A percentile compares a stretch with the other conserved stretches of the same genome.
phyloP scores from a whole-genome alignment of 1,139 yeast species.

The Yamadazyma pseudoaaseri region DNA sequence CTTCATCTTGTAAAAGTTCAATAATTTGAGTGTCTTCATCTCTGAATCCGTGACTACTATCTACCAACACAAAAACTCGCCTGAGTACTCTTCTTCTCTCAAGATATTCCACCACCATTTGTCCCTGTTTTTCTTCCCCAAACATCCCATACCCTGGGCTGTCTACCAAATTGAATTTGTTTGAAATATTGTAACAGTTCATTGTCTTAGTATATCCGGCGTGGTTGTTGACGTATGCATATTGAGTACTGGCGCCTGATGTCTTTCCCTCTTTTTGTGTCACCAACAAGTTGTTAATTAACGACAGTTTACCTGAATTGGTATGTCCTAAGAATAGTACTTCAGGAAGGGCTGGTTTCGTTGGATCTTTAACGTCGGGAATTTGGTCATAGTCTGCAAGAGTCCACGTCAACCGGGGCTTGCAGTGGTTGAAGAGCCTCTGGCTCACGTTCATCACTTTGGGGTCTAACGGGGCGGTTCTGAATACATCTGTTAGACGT shows the following conservation, averaged over 20 bases:
- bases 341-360: constrained; percentile 51
- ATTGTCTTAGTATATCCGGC: constrained; percentile 81
- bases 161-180: constrained; percentile 65
- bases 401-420: constrained; percentile 59
- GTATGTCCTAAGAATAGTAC: constrained; percentile 75
- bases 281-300: constrained; percentile 55
- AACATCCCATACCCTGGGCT: constrained; percentile 84
- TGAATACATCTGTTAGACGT: constrained; percentile 22
- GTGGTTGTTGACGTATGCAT: constrained; percentile 55
- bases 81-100: constrained; percentile 50
- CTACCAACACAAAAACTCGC: constrained; percentile 60
- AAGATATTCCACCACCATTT: constrained; percentile 62
- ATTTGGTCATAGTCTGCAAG: constrained; percentile 49
- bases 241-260: constrained; percentile 27
- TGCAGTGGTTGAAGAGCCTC: constrained; percentile 44
- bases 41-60: constrained; percentile 56
- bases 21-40: constrained; percentile 56
- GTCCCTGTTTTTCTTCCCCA: constrained; percentile 66
- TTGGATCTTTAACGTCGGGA: constrained; percentile 51
- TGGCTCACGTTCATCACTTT: constrained; percentile 11
- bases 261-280: constrained; percentile 17
- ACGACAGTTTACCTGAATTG: constrained; percentile 81
- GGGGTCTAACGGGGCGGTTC: constrained; percentile 14
- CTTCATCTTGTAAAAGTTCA: constrained; percentile 48
- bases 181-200: constrained; percentile 68